Evolutionary conservation across 78 protist genomes (phyloP).

Genomic region (Diacronema lutheri): DNA sequence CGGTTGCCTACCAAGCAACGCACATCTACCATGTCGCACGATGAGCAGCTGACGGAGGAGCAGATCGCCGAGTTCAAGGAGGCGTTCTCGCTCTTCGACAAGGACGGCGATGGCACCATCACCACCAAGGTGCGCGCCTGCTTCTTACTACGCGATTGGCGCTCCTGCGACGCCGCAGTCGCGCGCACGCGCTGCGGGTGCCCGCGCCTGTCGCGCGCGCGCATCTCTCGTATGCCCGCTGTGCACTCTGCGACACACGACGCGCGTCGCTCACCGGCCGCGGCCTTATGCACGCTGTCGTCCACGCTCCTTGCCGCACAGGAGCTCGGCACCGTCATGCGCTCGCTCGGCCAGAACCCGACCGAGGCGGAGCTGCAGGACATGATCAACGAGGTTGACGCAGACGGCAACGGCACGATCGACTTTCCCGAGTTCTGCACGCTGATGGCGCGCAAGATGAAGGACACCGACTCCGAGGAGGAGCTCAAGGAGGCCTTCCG

Average conservation of each 20-base stretch:
- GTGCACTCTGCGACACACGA: too few relatives aligned
- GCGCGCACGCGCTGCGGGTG: too few relatives aligned
- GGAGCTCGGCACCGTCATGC: conserved; percentile 95
- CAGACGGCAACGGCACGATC: conserved; percentile 91
- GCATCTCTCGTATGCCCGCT: too few relatives aligned
- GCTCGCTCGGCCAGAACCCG: conserved; percentile 96
- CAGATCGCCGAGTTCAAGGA: conserved; percentile 73
- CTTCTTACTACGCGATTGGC: too few relatives aligned
- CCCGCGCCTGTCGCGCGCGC: too few relatives aligned
- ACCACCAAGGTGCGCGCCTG: conserved; percentile 82
- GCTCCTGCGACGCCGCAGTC: too few relatives aligned
- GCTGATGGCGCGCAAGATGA: conserved; percentile 94
- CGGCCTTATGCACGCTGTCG: too few relatives aligned
- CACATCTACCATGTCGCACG: not conserved
- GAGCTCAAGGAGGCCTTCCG: conserved; percentile 98
- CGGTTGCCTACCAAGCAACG: too few relatives aligned
- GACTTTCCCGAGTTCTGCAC: conserved; percentile 95
- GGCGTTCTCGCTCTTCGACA: conserved; percentile 78
- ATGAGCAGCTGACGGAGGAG: conserved; percentile 55
- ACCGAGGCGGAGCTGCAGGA: conserved; percentile 95
- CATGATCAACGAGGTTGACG: conserved; percentile 98
- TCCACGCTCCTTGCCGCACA: too few relatives aligned
- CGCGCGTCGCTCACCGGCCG: too few relatives aligned
- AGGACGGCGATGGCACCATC: conserved; percentile 70
- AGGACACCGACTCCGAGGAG: conserved; percentile 96